Evolutionary conservation across 1,284 basidiomycete species (phyloP).

Genomic region (Papiliotrema fonsecae): DNA sequence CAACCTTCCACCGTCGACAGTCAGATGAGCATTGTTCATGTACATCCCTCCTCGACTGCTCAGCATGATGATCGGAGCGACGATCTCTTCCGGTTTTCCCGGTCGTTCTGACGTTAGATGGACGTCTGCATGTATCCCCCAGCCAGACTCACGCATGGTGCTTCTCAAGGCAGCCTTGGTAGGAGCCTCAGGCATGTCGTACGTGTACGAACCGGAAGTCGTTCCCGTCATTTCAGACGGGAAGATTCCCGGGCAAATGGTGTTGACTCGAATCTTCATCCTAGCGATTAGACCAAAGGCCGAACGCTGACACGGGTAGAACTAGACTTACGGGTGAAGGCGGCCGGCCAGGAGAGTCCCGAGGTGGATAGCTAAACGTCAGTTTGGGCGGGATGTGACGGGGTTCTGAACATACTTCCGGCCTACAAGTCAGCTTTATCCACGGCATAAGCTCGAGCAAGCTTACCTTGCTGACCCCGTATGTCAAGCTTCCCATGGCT

Average conservation of each 20-base stretch:
- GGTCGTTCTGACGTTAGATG: conserved; percentile 5
- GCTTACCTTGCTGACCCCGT: conserved; percentile 23
- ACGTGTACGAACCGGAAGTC: conserved; percentile 10
- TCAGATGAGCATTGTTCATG: conserved; percentile 13
- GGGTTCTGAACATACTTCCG: neutral
- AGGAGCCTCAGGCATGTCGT: conserved; percentile 7
- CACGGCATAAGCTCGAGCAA: neutral
- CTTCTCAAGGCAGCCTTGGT: conserved; percentile 10
- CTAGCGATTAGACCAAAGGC: conserved; percentile 5
- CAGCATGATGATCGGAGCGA: conserved; percentile 11
- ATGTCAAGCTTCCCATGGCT: conserved; percentile 23
- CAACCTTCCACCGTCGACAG: conserved; percentile 15
- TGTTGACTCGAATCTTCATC: conserved; percentile 43
- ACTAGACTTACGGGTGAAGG: conserved; percentile 26
- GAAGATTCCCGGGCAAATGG: conserved; percentile 38
- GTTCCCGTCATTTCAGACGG: conserved; percentile 39
- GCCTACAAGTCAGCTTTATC: neutral
- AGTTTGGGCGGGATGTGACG: neutral
- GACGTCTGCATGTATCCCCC: too few relatives aligned
- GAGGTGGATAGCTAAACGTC: conserved; percentile 23
- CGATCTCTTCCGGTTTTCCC: conserved; percentile 15
- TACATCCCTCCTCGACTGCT: conserved; percentile 10
- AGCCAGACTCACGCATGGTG: conserved; percentile 8
- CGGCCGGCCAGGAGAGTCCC: conserved; percentile 31
- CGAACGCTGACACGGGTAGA: neutral